phyloP scores from a whole-genome alignment of 371 early-diverging fungal species.

The Mortierella sp. region DNA sequence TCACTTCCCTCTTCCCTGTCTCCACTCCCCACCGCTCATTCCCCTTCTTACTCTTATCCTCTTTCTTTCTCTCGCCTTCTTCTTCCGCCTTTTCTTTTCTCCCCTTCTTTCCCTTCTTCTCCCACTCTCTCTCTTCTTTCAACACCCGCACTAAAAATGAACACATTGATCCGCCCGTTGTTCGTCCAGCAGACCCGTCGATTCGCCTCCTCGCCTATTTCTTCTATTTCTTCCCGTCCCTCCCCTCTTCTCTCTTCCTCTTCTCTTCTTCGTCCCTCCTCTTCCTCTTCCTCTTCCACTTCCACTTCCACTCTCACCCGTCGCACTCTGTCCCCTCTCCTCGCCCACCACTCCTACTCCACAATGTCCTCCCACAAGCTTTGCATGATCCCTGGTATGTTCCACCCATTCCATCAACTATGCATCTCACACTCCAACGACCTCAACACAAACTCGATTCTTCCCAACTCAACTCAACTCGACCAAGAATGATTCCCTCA shows the following conservation, averaged over 20 bases:
- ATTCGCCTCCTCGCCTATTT: background rate
- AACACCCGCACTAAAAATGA: conserved; percentile 20
- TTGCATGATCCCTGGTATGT: conserved; percentile 21
- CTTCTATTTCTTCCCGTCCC: conserved; percentile 30
- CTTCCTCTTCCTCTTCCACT: background rate
- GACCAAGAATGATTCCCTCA: background rate
- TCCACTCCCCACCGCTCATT: background rate
- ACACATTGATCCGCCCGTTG: conserved; percentile 28
- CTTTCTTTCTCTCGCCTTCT: background rate
- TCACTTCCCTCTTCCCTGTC: background rate
- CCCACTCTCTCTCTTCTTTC: background rate
- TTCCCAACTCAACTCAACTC: background rate
- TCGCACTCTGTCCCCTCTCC: conserved; percentile 31
- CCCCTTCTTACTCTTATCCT: background rate
- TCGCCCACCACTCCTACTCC: conserved; percentile 30
- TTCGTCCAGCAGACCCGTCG: conserved; percentile 16
- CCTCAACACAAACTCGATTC: background rate
- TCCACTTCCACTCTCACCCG: conserved; percentile 16
- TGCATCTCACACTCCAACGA: background rate
- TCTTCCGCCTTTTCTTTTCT: background rate
- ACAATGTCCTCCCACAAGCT: conserved; percentile 19
- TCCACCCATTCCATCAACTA: background rate
- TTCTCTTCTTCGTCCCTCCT: conserved; percentile 9
- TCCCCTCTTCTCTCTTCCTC: conserved; percentile 3
- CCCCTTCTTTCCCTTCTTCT: background rate